Base-by-base conservation (phyloP, 2,329 filamentous ascomycete species). In the Ophiostoma ulmi region DNA sequence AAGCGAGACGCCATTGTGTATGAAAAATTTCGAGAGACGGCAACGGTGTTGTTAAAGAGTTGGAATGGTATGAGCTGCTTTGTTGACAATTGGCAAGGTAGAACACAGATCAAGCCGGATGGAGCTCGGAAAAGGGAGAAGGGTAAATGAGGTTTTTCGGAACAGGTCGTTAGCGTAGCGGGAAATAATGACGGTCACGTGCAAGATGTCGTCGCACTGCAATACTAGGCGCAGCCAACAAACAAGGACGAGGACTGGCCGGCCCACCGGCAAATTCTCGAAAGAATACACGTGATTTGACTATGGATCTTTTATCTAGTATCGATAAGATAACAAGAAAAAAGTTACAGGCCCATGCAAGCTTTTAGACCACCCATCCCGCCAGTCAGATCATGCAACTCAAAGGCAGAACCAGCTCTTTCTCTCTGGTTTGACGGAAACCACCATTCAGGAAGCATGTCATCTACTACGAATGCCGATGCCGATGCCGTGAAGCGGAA, bases 1-100 rank as follows among this genome's bases (percentile, higher is more conserved):
- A 98, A 88, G 87, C 94, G 93, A 84, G 93, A 97, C 87, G 94
- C 94, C 94, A 98, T 98, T 91, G 86, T 91, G 81, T 84, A 85
- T 82, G 83, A 81, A 83, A 48, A 81, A 83, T 83, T 58, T 71
- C 70, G 71, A 69, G 67, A 17, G 26, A 44, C 41, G 61, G 22
- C 36, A 36, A 66, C 38, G 38, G 64, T 41, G 36, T 17, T 48
- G 36, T 22, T 31, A 22, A 39, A 26, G 38, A 22, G 39, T 22
- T 35, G 14, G 13, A 20, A 13, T 35, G 22, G 41, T 35, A 68
- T 68, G 66, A 35, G 65, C 11, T 67, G 38, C 65, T 26, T 44
- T 44, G 78, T 75, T 78, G 77, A 78, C 78, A 81, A 80, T 78
- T 80, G 76, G 72, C 75, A 76, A 78, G 78, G 44, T n/a, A 35